Evolutionary conservation across 371 early-diverging fungal species (phyloP).

Genomic region (Parasitella parasitica): DNA sequence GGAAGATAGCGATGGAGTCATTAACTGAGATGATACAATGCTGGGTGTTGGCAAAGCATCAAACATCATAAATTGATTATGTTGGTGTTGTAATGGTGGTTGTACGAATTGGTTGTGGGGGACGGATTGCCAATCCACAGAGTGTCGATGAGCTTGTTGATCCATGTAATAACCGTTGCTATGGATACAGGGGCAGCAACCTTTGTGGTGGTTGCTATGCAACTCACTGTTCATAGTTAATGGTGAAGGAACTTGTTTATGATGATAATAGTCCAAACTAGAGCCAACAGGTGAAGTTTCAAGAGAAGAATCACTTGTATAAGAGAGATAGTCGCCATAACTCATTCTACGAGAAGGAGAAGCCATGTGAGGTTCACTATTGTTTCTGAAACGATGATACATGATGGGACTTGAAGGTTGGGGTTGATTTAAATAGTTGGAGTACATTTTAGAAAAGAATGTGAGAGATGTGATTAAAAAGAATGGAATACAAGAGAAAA

Average conservation of each 20-base stretch:
- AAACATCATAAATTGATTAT: not conserved
- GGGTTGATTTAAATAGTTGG: not conserved
- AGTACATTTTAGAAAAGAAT: not conserved
- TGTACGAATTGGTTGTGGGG: not conserved
- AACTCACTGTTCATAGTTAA: not conserved
- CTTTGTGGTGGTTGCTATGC: not conserved
- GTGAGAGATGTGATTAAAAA: not conserved
- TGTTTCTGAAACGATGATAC: not conserved
- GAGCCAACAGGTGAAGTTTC: constrained; percentile 34
- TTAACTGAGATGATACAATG: not conserved
- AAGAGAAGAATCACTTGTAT: constrained; percentile 37
- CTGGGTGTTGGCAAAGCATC: not conserved
- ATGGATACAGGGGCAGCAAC: not conserved
- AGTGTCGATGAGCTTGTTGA: not conserved
- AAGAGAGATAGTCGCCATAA: constrained; percentile 33
- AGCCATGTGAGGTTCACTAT: not conserved
- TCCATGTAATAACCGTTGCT: not conserved
- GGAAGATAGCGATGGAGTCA: not conserved
- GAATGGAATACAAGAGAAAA: not conserved
- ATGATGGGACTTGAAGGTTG: not conserved
- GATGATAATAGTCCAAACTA: constrained; percentile 27
- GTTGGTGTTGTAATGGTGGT: not conserved
- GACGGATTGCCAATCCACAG: not conserved
- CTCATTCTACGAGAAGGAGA: constrained; percentile 20
- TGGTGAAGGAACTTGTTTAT: not conserved